Evolutionary conservation across 805 yeast species (phyloP), one percentile per base, ranked within the genome.

Genomic region (Starmera pachycereana): DNA sequence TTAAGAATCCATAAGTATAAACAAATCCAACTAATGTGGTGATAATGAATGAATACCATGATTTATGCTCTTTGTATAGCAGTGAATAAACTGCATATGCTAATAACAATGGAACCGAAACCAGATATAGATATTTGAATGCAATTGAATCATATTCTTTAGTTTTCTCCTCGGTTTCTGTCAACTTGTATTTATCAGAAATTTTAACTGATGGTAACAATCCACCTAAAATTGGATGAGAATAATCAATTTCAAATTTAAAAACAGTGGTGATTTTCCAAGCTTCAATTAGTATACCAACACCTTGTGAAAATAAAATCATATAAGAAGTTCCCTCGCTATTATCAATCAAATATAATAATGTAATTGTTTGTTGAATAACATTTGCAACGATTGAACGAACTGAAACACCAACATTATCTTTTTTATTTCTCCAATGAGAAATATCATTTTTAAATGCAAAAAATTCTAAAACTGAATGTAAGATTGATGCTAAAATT

Each of bases 401-500:
- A 30, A 63, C 61, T 32, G 65, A 60, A 35, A 63, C 58, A 32
- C 69, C 69, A 36, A 62, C 58, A 33, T 61, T 62, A 42, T 64
- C 64, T 49, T 61, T 62, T 48, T 62, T 64, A 41, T 59, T 53
- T 35, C 47, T 58, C 67, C 68, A 64, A 47, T 64, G 69, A 2
- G 65, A 56, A 14, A 64, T 63, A 39, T 65, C 69, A 40, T 51
- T 62, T 44, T 65, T 65, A 51, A 65, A 66, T 3, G 70, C 70
- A 33, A 65, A 50, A 37, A 66, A 56, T 41, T 63, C 69, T 39
- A 63, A 54, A 18, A 66, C 19, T n/a, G 61, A 52, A 40, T 66
- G 70, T 34, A 64, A 39, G 2, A 63, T 12, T 0, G 69, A 49
- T 8, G 65, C 67, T 10, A 36, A 40, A 12, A 54, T 47, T 0